Evolutionary conservation across 2,329 filamentous ascomycete species (phyloP).

Genomic region (Pseudogymnoascus sp.): DNA sequence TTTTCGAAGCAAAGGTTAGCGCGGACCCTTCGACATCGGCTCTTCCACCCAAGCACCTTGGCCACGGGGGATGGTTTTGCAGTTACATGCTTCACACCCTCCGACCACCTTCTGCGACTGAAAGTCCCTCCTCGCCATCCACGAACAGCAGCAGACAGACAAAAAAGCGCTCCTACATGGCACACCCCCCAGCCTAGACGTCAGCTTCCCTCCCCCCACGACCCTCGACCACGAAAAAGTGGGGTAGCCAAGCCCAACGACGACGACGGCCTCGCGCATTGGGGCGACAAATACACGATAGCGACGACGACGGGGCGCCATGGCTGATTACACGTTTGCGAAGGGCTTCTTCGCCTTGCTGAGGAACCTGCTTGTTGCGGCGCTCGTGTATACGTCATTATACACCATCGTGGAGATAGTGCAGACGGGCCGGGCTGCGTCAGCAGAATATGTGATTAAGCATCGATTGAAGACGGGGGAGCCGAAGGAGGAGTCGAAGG

Average conservation of each 20-base stretch:
- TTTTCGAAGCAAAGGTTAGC: not conserved
- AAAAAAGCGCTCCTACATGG: not conserved
- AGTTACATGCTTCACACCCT: not conserved
- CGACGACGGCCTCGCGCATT: not conserved
- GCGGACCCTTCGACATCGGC: not conserved
- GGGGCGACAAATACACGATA: not conserved
- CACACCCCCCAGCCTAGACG: not conserved
- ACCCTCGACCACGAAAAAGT: not conserved
- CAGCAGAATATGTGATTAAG: slow-evolving; percentile 17
- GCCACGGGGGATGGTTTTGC: not conserved
- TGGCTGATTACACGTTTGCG: slow-evolving; percentile 3
- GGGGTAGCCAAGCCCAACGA: not conserved
- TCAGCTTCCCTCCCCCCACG: not conserved
- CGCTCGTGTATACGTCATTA: slow-evolving; percentile 34
- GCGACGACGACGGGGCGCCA: not conserved
- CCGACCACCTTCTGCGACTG: not conserved
- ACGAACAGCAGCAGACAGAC: not conserved
- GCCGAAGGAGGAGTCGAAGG: not conserved
- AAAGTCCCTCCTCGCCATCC: not conserved
- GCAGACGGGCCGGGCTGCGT: slow-evolving; percentile 32
- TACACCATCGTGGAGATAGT: slow-evolving; percentile 35
- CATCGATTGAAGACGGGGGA: not conserved
- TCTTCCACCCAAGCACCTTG: not conserved
- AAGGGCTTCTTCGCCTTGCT: slow-evolving; percentile 30
- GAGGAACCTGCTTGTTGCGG: slow-evolving; percentile 36